phyloP scores from a whole-genome alignment of 2,329 filamentous ascomycete species.

The Nannizzia gypsea region DNA sequence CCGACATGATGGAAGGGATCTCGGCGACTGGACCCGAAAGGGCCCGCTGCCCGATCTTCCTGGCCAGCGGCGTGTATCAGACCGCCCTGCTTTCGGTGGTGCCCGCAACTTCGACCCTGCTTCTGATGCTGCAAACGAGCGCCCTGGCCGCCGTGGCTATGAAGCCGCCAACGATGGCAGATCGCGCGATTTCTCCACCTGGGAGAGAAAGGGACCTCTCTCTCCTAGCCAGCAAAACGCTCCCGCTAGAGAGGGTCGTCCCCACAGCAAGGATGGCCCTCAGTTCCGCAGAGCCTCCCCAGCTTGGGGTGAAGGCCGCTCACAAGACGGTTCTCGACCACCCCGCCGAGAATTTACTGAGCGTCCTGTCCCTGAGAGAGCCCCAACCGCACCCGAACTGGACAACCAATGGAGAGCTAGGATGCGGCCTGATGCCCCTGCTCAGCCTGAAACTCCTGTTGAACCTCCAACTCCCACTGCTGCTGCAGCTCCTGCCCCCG shows the following conservation, averaged over 20 bases:
- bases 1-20: conserved; percentile 65
- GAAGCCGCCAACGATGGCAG: conserved; percentile 56
- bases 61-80: conserved; percentile 36
- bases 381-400: conserved; percentile 76
- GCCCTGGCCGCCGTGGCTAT: conserved; percentile 55
- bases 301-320: conserved; percentile 58
- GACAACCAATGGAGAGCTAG: conserved; percentile 86
- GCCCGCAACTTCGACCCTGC: conserved; percentile 42
- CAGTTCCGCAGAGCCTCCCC: conserved; percentile 56
- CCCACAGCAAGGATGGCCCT: conserved; percentile 49
- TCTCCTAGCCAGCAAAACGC: conserved; percentile 52
- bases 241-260: conserved; percentile 41
- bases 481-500: conserved; percentile 47
- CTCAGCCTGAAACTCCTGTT: conserved; percentile 36
- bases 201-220: conserved; percentile 89
- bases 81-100: conserved; percentile 38
- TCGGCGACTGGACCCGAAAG: conserved; percentile 85
- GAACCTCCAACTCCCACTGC: conserved; percentile 49
- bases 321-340: conserved; percentile 65
- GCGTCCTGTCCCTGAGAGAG: conserved; percentile 51
- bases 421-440: conserved; percentile 77
- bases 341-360: conserved; percentile 67
- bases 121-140: conserved; percentile 50
- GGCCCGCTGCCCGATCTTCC: conserved; percentile 72
- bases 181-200: conserved; percentile 70